A percentile compares a stretch with the other conserved stretches of the same genome.
Evolutionary conservation across 306 rosid species (phyloP).

Genomic region (Pterocarpus macrocarpus): DNA sequence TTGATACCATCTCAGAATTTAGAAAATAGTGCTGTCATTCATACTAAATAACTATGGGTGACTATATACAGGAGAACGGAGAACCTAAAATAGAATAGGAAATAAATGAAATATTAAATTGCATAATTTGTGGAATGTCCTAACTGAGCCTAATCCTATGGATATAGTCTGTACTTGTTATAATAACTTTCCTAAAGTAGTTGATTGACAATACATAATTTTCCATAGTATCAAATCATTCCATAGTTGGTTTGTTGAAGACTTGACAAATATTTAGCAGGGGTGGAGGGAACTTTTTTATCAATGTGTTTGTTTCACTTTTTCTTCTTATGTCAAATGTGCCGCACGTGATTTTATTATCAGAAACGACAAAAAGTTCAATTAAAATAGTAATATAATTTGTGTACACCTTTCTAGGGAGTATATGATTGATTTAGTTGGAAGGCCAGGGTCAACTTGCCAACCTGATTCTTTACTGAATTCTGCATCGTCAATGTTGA

Average conservation of each 20-base stretch:
- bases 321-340: slow-evolving; percentile 10
- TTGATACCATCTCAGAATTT: too few relatives aligned
- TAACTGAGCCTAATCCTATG: neutral
- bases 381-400: slow-evolving; percentile 22
- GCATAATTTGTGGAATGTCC: too few relatives aligned
- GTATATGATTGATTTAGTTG: slow-evolving; percentile 86
- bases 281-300: neutral
- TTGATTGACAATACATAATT: too few relatives aligned
- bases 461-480: slow-evolving; percentile 91
- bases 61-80: too few relatives aligned
- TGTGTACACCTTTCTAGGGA: slow-evolving; percentile 64
- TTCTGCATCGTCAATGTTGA: slow-evolving; percentile 81
- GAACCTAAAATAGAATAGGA: too few relatives aligned
- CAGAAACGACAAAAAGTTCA: neutral
- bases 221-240: neutral
- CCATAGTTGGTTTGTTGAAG: neutral
- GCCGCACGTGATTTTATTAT: slow-evolving; percentile 18
- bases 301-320: slow-evolving; percentile 29
- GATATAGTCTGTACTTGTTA: neutral
- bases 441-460: slow-evolving; percentile 75
- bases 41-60: too few relatives aligned
- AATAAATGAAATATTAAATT: too few relatives aligned
- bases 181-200: neutral
- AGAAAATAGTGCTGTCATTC: too few relatives aligned
- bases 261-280: neutral